Evolutionary conservation across 345 rosid species (phyloP).

Genomic region (Murraya paniculata): DNA sequence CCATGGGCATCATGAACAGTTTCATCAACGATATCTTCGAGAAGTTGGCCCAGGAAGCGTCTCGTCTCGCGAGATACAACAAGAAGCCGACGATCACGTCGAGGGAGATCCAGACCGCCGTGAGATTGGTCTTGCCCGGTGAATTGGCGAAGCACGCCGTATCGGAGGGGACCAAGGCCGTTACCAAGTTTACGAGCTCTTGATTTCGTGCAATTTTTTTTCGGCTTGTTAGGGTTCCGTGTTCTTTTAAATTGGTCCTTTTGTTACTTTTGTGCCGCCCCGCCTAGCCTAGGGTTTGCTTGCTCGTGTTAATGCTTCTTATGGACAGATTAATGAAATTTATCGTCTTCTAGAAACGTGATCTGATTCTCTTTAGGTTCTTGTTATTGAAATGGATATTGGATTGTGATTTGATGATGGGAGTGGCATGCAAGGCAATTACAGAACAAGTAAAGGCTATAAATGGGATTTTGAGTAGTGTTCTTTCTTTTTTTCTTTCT

Average conservation of each 20-base stretch:
- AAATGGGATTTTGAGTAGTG: too few relatives aligned
- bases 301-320: not conserved
- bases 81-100: slow-evolving; percentile 74
- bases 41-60: slow-evolving; percentile 64
- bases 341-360: not conserved
- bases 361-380: too few relatives aligned
- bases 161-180: slow-evolving; percentile 68
- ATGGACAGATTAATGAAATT: not conserved
- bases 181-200: slow-evolving; percentile 69
- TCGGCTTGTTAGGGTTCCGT: not conserved
- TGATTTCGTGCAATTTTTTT: not conserved
- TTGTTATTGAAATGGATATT: too few relatives aligned
- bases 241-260: too few relatives aligned
- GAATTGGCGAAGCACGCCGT: slow-evolving; percentile 73
- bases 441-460: too few relatives aligned
- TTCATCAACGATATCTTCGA: slow-evolving; percentile 70
- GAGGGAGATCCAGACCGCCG: slow-evolving; percentile 70
- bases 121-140: slow-evolving; percentile 60
- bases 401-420: too few relatives aligned
- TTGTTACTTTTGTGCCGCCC: too few relatives aligned
- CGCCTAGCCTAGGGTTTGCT: not conserved
- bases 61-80: slow-evolving; percentile 62
- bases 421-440: too few relatives aligned
- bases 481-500: too few relatives aligned
- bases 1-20: slow-evolving; percentile 77